Evolutionary conservation across 352 stramenopile species (phyloP), one percentile per base, ranked within the genome.

Genomic region (Phytophthora sojae): DNA sequence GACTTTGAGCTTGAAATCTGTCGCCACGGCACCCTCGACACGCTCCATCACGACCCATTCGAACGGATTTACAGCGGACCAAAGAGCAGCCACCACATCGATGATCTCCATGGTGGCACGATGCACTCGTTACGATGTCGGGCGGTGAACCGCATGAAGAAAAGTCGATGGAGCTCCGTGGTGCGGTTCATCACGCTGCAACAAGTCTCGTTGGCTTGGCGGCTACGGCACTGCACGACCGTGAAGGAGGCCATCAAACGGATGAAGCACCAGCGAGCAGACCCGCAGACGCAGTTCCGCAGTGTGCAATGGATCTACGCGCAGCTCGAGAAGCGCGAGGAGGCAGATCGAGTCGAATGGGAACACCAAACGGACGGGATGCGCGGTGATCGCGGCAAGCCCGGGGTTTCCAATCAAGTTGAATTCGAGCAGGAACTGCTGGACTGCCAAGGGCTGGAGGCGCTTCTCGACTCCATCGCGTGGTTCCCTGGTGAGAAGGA

Each of bases 1-100:
- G 56, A 70, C 30, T 93, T 80, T 30, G 85, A 90, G 64, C 78
- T 93, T 30, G 83, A 91, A 54, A 65, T 90, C 12, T 84, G 83
- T 50, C 71, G 61, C 11, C 82, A 87, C 30, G 32, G 21, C 17
- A 29, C 12, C 55, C 51, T 15, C 15, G 37, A 75, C 4, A 12
- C 51, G 17, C 45, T 66, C 17, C 47, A 54, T 11, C 70, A 76
- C 39, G 68, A 82, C 12, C 52, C 49, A 29, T 93, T 93, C 57
- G 59, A 75, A n/a, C 58, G 35, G 5, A 64, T 85, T 17, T 93
- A 91, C 47, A 54, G 21, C 1, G 85, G 83, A 4, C 21, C 39
- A 5, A 68, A 67, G 15, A 71, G 56, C 15, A 85, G 69, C 37
- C 72, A 71, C 9, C 71, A 86, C n/a, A 35, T 89, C 15, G 76